Conservation (phyloP, 2,329 filamentous ascomycete genomes). For the Gaeumannomyces sp. region DNA sequence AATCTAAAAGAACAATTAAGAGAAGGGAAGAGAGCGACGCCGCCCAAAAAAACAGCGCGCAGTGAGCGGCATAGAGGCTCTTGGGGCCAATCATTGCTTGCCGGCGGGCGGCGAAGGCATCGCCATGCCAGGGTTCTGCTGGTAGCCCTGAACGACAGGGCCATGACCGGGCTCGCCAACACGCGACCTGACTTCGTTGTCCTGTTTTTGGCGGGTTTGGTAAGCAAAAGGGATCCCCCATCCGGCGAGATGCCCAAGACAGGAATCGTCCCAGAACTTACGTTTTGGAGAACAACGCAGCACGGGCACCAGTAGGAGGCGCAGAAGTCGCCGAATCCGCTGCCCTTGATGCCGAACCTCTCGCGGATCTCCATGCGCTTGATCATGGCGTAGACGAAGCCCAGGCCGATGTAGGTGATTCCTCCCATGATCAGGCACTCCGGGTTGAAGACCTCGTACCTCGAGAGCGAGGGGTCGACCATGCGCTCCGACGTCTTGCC, state of each 20-base stretch:
- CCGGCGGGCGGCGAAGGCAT: slow-evolving; percentile 8
- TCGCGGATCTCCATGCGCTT: slow-evolving; percentile 49
- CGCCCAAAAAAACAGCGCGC: background rate
- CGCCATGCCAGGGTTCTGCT: slow-evolving; percentile 25
- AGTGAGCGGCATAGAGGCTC: background rate
- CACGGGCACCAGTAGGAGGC: slow-evolving; percentile 48
- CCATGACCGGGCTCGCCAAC: slow-evolving; percentile 18
- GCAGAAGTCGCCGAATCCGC: slow-evolving; percentile 42
- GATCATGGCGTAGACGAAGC: slow-evolving; percentile 38
- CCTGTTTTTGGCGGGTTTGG: slow-evolving; percentile 24
- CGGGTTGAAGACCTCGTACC: slow-evolving; percentile 32
- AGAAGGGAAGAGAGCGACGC: background rate
- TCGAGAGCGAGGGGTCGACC: slow-evolving; percentile 34
- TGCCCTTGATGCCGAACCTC: slow-evolving; percentile 46
- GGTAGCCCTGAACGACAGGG: slow-evolving; percentile 24
- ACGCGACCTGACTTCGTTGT: slow-evolving; percentile 42
- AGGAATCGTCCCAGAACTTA: background rate
- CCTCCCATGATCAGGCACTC: slow-evolving; percentile 36
- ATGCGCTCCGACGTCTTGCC: slow-evolving; percentile 39
- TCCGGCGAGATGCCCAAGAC: background rate
- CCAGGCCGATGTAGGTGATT: slow-evolving; percentile 25
- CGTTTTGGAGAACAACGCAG: slow-evolving; percentile 48
- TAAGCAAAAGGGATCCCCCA: background rate
- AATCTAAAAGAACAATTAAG: background rate
- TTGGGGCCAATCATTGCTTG: background rate